Percentiles rank a stretch among this genome's conserved stretches.
Conservation (phyloP, 2,329 filamentous ascomycete species). For the Fusarium austroafricanum region DNA sequence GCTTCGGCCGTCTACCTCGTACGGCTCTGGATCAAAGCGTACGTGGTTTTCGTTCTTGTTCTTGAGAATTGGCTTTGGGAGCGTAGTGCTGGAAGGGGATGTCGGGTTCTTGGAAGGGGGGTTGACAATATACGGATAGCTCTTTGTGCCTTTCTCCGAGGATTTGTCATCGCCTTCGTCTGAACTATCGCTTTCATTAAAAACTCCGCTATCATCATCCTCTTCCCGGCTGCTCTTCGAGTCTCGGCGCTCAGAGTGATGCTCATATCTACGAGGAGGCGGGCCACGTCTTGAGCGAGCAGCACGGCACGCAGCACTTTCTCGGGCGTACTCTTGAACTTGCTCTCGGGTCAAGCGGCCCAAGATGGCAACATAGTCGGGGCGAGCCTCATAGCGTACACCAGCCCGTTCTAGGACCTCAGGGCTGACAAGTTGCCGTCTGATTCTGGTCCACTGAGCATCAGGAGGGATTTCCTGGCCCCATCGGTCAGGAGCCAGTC, state of each 20-base stretch:
- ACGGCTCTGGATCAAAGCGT: constrained; percentile 62
- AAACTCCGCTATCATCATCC: constrained; percentile 47
- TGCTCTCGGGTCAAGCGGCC: constrained; percentile 65
- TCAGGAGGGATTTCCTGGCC: constrained; percentile 67
- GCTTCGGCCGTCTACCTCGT: constrained; percentile 55
- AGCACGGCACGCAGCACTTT: constrained; percentile 61
- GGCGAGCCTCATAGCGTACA: constrained; percentile 70
- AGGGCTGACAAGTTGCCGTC: constrained; percentile 65
- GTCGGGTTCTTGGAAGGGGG: constrained; percentile 50
- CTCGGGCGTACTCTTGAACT: constrained; percentile 63
- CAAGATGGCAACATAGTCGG: constrained; percentile 70
- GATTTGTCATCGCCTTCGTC: constrained; percentile 51
- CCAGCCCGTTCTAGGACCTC: constrained; percentile 67
- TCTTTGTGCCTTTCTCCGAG: constrained; percentile 48
- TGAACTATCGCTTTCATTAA: constrained; percentile 49
- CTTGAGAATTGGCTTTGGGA: constrained; percentile 70
- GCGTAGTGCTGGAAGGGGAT: constrained; percentile 52
- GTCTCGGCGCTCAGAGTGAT: constrained; percentile 40
- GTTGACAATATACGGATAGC: constrained; percentile 53
- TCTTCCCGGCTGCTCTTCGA: constrained; percentile 52
- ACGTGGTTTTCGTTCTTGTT: constrained; percentile 70
- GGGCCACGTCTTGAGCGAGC: constrained; percentile 47
- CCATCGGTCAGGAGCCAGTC: constrained; percentile 66
- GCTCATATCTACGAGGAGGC: constrained; percentile 21
- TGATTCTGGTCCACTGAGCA: constrained; percentile 70